A percentile compares a stretch with the other conserved stretches of the same genome.
Conservation (phyloP, 202 grass and related monocot species). For the Zoysia matrella region DNA sequence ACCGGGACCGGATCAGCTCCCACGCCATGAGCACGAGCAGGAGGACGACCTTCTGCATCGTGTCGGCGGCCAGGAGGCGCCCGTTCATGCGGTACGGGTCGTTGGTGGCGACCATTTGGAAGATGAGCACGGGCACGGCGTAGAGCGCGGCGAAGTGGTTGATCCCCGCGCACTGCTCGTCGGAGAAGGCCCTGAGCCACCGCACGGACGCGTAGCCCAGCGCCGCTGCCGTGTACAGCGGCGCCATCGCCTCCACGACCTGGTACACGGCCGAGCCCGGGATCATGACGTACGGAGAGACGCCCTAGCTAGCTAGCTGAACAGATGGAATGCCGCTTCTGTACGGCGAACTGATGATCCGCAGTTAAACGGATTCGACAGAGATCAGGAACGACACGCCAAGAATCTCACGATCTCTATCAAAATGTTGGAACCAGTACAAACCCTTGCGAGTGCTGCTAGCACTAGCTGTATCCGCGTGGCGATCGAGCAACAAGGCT, state of each 20-base stretch:
- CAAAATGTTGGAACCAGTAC: background rate
- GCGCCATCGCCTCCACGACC: slow-evolving; percentile 79
- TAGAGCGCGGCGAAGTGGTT: slow-evolving; percentile 93
- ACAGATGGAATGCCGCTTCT: background rate
- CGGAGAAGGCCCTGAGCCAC: slow-evolving; percentile 62
- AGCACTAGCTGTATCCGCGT: background rate
- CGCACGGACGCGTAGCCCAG: slow-evolving; percentile 74
- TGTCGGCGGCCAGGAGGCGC: too few relatives aligned
- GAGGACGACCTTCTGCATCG: slow-evolving; percentile 15
- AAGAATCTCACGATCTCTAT: background rate
- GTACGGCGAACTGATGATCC: background rate
- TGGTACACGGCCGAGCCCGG: slow-evolving; percentile 63
- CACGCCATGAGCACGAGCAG: slow-evolving; percentile 59
- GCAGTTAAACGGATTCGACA: background rate
- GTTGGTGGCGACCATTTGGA: slow-evolving; percentile 42
- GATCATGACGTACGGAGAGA: slow-evolving; percentile 42
- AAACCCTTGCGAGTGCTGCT: background rate
- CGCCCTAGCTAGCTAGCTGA: background rate
- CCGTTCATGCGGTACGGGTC: too few relatives aligned
- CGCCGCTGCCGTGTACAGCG: slow-evolving; percentile 78
- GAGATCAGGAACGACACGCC: background rate
- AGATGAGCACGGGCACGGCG: slow-evolving; percentile 75
- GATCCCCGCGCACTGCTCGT: slow-evolving; percentile 79
- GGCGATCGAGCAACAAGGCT: background rate
- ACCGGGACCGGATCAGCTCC: slow-evolving; percentile 39